Evolutionary conservation across 2,329 filamentous ascomycete species (phyloP).

Genomic region (Ophiostoma tasmaniense): DNA sequence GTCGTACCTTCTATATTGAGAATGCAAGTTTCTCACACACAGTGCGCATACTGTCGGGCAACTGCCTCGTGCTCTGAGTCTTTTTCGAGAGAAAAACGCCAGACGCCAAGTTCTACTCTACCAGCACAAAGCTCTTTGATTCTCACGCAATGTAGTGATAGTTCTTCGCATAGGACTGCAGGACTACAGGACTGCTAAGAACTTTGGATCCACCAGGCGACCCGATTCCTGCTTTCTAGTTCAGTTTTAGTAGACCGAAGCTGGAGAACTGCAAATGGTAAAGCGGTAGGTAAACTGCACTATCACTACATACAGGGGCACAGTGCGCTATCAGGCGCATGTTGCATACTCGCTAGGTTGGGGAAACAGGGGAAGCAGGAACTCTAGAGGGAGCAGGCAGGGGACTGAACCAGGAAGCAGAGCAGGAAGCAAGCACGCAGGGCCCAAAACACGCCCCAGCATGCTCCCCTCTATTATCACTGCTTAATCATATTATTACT

Average conservation of each 20-base stretch:
- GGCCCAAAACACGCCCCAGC: neutral
- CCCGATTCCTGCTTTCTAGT: neutral
- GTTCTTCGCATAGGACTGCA: neutral
- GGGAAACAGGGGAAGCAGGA: neutral
- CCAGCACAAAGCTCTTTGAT: neutral
- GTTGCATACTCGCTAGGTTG: constrained; percentile 2
- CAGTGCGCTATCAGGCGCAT: neutral
- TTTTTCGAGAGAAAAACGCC: neutral
- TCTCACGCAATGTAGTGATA: neutral
- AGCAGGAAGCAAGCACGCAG: too few relatives aligned
- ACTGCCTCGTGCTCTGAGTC: neutral
- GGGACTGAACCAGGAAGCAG: neutral
- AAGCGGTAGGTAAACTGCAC: neutral
- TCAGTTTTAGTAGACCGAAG: neutral
- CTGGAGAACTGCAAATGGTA: neutral
- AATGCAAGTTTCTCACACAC: neutral
- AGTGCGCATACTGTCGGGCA: neutral
- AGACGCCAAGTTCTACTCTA: neutral
- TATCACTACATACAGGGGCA: neutral
- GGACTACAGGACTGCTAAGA: neutral
- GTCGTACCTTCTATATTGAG: neutral
- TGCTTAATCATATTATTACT: constrained; percentile 1
- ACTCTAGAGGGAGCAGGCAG: neutral
- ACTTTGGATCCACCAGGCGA: neutral
- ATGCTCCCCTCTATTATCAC: neutral